These are phyloP conservation scores for Poa annua DNA, from an alignment of 176 grass and related monocot genomes.

Conservation along the genomic window DNA sequence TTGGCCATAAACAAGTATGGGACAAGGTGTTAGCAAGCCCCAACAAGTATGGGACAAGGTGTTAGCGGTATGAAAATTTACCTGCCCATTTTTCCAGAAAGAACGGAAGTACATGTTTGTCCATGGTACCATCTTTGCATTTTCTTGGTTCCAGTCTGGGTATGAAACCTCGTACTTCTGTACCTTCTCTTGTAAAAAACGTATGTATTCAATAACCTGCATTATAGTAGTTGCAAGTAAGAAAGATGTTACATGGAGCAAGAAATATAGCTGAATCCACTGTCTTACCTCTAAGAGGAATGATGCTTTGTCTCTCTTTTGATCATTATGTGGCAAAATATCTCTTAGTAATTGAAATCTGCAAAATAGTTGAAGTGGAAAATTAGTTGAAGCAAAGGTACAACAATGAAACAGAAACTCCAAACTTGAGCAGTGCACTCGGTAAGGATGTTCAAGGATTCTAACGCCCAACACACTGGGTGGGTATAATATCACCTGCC, in stretches of 20 bases:
- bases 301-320: conserved; percentile 98
- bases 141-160: conserved; percentile 75
- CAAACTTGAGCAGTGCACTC: neutral
- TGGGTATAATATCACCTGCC: neutral
- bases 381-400: neutral
- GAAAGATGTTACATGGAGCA: neutral
- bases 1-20: neutral
- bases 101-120: conserved; percentile 82
- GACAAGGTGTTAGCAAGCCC: neutral
- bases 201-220: conserved; percentile 80
- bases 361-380: conserved; percentile 27
- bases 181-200: conserved; percentile 88
- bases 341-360: conserved; percentile 99
- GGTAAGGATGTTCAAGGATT: neutral
- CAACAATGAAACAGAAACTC: neutral
- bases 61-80: conserved; percentile 12
- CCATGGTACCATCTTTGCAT: conserved; percentile 78
- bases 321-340: conserved; percentile 90
- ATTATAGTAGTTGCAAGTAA: neutral
- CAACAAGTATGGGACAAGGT: neutral
- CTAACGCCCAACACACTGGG: neutral
- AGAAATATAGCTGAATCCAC: neutral
- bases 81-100: conserved; percentile 83
- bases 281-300: conserved; percentile 79
- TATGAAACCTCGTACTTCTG: conserved; percentile 65